Evolutionary conservation across 768 basidiomycete species (phyloP).

Genomic region (Tulasnella sp.): DNA sequence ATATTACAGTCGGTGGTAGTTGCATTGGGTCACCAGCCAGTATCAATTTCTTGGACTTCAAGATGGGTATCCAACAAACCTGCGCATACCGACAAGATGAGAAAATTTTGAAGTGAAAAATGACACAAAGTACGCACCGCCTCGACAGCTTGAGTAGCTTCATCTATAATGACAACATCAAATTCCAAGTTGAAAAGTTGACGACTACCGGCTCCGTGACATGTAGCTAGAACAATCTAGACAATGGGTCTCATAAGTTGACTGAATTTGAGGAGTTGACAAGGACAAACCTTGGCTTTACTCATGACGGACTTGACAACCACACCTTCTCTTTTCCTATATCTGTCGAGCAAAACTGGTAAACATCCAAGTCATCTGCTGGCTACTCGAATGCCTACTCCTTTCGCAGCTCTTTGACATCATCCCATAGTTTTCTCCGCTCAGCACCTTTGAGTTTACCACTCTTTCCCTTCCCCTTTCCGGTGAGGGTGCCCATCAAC

Average conservation of each 20-base stretch:
- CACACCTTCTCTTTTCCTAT: constrained; percentile 75
- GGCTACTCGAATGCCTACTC: too few relatives aligned
- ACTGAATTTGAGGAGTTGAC: neutral
- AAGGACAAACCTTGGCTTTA: constrained; percentile 49
- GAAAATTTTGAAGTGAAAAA: constrained; percentile 10
- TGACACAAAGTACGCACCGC: constrained; percentile 40
- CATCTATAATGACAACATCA: constrained; percentile 92
- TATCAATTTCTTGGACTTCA: constrained; percentile 80
- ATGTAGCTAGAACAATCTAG: constrained; percentile 82
- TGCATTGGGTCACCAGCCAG: constrained; percentile 94
- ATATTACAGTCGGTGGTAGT: constrained; percentile 84
- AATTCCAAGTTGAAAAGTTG: constrained; percentile 68
- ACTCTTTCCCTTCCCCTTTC: constrained; percentile 61
- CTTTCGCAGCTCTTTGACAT: constrained; percentile 74
- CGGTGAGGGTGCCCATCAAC: constrained; percentile 49
- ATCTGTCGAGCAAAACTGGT: constrained; percentile 34
- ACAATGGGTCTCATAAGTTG: neutral
- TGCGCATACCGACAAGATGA: constrained; percentile 24
- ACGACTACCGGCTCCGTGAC: constrained; percentile 81
- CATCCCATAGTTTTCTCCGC: constrained; percentile 74
- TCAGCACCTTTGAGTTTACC: constrained; percentile 31
- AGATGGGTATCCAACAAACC: constrained; percentile 93
- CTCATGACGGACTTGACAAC: constrained; percentile 70
- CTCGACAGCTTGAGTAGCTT: constrained; percentile 94
- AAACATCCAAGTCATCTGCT: constrained; percentile 25